Evolutionary conservation across 768 basidiomycete species (phyloP), one percentile per base, ranked within the genome.

Genomic region (Psilocybe tampanensis): DNA sequence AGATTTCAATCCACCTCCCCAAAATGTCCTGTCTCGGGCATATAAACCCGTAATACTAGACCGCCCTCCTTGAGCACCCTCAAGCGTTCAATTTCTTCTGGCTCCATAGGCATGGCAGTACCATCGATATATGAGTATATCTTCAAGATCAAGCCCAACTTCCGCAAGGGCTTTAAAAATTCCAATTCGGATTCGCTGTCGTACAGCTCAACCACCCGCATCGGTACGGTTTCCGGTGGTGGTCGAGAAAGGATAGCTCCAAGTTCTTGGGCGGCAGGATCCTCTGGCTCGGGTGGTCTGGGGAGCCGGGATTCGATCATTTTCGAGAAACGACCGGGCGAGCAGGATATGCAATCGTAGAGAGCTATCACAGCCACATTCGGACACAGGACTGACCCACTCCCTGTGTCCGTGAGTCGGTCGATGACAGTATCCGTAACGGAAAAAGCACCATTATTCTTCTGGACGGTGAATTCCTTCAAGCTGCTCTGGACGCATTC

Each of bases 381-480:
- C 4, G 65, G 65, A 34, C 67, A 68, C 11, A 68, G 47, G 18
- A 58, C 55, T 17, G 44, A 33, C 19, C 29, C 52, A 8, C 32
- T 43, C 19, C 50, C 55, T 9, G 52, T 42, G n/a, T 57, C 44
- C 41, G 64, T 66, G 19, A 68, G 54, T 17, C 56, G 53, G 18
- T 64, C 65, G 12, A 64, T 53, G 17, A 66, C 24, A 36, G 15
- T 21, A 33, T 68, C 67, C 15, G 64, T 61, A 3, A 64, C 34
- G 8, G 42, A 23, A 36, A 13, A 33, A n/a, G 34, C 8, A 3
- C 52, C 44, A 3, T 23, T 42, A 19, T 52, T 43, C 18, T 49
- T 59, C 39, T 68, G 67, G 15, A 68, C 45, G 2, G 67, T 68
- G 33, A 68, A 56, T 49, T 68, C 65, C 41, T 52, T 61, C 15